Conservation (phyloP, 805 yeast genomes). For the Metschnikowia reukaufii region DNA sequence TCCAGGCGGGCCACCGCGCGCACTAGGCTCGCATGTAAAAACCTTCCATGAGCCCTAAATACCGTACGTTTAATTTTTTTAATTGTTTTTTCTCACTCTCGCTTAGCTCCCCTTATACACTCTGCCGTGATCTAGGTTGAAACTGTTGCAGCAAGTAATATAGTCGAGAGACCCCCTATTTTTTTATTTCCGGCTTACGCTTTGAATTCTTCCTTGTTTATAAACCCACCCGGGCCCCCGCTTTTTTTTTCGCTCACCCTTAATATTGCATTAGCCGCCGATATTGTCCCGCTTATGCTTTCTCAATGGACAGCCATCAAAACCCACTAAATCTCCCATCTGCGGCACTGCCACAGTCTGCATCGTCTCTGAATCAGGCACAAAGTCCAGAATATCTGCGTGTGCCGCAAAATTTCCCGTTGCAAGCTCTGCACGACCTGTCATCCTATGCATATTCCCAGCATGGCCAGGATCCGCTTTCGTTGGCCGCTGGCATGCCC, state of each 20-base stretch:
- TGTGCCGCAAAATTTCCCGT: background rate
- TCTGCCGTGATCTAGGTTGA: too few species aligned
- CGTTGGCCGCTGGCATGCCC: background rate
- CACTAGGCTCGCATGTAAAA: too few species aligned
- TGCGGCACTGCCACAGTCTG: constrained; percentile 1
- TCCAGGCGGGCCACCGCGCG: too few species aligned
- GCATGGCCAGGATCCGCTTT: background rate
- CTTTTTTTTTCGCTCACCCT: background rate
- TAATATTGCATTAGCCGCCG: background rate
- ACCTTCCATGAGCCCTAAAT: too few species aligned
- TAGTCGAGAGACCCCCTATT: too few species aligned
- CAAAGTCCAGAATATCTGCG: background rate
- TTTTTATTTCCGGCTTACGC: too few species aligned
- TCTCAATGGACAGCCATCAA: constrained; percentile 3
- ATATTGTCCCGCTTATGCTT: constrained; percentile 2
- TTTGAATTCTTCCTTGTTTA: too few species aligned
- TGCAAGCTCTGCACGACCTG: background rate
- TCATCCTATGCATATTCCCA: constrained; percentile 11
- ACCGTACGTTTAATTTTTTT: too few species aligned
- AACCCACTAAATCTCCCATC: constrained; percentile 1
- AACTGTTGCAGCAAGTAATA: too few species aligned
- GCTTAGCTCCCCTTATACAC: too few species aligned
- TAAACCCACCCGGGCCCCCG: background rate
- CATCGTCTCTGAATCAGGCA: constrained; percentile 3
- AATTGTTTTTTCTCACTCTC: too few species aligned